Evolutionary conservation across 768 basidiomycete genomes (phyloP).

Genomic region (Pisolithus orientalis): DNA sequence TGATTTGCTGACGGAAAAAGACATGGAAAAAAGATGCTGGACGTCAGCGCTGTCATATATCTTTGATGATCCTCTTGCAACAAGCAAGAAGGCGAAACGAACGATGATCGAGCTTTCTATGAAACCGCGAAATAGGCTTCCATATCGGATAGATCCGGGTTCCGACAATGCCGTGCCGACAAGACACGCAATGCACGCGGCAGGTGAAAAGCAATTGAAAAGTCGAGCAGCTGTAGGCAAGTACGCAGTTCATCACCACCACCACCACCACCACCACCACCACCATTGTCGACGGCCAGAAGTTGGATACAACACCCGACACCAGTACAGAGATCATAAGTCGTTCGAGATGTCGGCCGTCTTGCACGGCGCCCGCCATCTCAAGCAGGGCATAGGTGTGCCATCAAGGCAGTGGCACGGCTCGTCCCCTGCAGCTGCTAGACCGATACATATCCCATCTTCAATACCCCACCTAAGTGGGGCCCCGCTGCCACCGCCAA

Average conservation of each 20-base stretch:
- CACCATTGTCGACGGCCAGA: background rate
- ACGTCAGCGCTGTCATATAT: no score
- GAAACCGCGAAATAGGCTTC: no score
- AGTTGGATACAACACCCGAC: background rate
- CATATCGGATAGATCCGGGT: background rate
- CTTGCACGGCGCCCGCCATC: conserved; percentile 20
- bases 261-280: background rate
- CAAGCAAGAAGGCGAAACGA: no score
- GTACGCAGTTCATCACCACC: background rate
- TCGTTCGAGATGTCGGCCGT: conserved; percentile 16
- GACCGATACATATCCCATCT: conserved; percentile 43
- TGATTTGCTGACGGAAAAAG: no score
- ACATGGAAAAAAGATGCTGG: no score
- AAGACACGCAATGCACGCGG: background rate
- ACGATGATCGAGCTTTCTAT: no score
- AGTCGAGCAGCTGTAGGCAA: no score
- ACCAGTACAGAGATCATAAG: no score
- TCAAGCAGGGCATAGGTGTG: conserved; percentile 18
- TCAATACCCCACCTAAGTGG: conserved; percentile 28
- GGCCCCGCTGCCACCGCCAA: conserved; percentile 21
- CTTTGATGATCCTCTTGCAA: no score
- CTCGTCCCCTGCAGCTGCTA: conserved; percentile 5
- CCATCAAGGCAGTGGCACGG: background rate
- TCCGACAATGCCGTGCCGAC: background rate
- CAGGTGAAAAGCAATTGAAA: no score